Evolutionary conservation across 129 eudicot species (phyloP).

Genomic region (Tagetes erecta): DNA sequence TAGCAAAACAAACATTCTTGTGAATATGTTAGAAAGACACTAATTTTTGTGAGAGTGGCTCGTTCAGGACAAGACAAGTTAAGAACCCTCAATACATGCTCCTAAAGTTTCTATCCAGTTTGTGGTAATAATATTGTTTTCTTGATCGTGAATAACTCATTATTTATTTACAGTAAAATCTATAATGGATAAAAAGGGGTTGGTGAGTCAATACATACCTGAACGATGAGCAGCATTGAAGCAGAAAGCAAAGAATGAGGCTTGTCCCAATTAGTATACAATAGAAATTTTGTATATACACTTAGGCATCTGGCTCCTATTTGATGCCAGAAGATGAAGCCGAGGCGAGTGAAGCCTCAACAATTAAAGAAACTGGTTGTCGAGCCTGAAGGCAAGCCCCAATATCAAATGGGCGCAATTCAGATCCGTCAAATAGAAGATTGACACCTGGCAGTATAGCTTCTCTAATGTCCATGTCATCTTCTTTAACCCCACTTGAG

Average conservation of each 20-base stretch:
- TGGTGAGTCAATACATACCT: conserved; percentile 23
- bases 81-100: not conserved
- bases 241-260: conserved; percentile 24
- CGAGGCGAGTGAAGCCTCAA: conserved; percentile 89
- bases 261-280: conserved; percentile 21
- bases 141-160: not conserved
- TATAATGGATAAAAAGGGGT: not conserved
- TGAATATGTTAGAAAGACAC: not conserved
- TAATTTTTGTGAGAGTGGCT: not conserved
- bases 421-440: conserved; percentile 90
- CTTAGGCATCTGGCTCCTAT: conserved; percentile 37
- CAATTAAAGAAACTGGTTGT: conserved; percentile 82
- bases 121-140: conserved; percentile 4
- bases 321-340: conserved; percentile 55
- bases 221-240: conserved; percentile 26
- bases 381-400: conserved; percentile 98
- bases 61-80: not conserved
- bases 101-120: not conserved
- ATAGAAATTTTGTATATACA: conserved; percentile 29
- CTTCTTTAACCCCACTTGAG: conserved; percentile 48
- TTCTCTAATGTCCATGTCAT: conserved; percentile 80
- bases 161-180: not conserved
- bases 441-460: conserved; percentile 84
- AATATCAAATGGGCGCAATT: conserved; percentile 89
- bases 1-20: not conserved